Evolutionary conservation across 192 early-diverging fungal species (phyloP).

Genomic region (Obelidium mucronatum): DNA sequence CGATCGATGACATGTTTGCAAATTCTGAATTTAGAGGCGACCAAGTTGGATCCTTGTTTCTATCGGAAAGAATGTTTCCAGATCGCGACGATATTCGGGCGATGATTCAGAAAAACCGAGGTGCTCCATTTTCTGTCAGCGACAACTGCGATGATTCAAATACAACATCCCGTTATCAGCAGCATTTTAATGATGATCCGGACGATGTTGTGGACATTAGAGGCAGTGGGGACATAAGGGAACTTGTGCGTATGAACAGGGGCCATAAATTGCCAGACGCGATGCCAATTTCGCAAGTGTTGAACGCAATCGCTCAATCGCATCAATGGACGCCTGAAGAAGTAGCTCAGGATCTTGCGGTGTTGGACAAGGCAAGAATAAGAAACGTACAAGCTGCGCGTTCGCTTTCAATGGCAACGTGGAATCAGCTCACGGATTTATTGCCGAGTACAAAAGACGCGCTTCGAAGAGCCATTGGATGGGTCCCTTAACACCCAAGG

Average conservation of each 20-base stretch:
- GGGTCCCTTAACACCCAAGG: neutral
- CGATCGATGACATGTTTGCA: neutral
- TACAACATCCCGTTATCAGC: no score
- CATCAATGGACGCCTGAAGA: slow-evolving; percentile 25
- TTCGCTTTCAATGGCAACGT: neutral
- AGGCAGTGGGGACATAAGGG: neutral
- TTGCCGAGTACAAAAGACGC: slow-evolving; percentile 28
- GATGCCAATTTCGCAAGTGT: slow-evolving; percentile 3
- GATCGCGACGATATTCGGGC: neutral
- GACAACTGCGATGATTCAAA: neutral
- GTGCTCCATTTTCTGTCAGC: neutral
- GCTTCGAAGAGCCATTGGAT: slow-evolving; percentile 9
- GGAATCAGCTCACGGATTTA: slow-evolving; percentile 21
- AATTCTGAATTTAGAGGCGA: neutral
- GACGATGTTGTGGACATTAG: neutral
- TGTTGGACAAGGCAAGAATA: slow-evolving; percentile 9
- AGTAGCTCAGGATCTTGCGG: neutral
- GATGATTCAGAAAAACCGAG: neutral
- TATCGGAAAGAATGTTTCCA: neutral
- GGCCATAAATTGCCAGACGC: slow-evolving; percentile 7
- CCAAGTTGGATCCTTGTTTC: neutral
- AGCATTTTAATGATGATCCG: no score
- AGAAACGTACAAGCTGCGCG: slow-evolving; percentile 6
- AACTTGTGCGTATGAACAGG: neutral
- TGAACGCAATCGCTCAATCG: neutral